Evolutionary conservation across 768 basidiomycete genomes (phyloP).

Genomic region (Fomitopsis serialis): DNA sequence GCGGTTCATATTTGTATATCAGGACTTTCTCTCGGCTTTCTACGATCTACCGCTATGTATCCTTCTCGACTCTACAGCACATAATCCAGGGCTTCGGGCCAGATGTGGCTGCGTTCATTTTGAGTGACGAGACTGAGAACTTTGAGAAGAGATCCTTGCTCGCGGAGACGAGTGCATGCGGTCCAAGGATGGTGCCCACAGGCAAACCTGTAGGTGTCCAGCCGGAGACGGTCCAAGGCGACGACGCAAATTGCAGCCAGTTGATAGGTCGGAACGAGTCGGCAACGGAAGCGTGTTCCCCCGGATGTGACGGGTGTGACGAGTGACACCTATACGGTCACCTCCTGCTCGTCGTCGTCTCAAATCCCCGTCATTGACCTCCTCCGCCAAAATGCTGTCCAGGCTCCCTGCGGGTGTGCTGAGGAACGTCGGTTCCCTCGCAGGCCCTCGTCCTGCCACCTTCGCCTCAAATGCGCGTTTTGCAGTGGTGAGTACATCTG

Average conservation of each 20-base stretch:
- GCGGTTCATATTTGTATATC: slow-evolving; percentile 6
- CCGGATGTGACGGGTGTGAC: slow-evolving; percentile 15
- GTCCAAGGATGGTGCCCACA: too few species aligned
- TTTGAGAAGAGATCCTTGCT: too few species aligned
- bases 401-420: slow-evolving; percentile 75
- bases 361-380: slow-evolving; percentile 35
- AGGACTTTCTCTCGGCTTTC: slow-evolving; percentile 4
- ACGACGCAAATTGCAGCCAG: background rate
- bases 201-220: too few species aligned
- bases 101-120: background rate
- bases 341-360: slow-evolving; percentile 29
- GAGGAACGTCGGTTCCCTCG: slow-evolving; percentile 47
- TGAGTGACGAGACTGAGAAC: too few species aligned
- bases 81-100: background rate
- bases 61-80: background rate
- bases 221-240: too few species aligned
- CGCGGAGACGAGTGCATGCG: too few species aligned
- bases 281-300: slow-evolving; percentile 17
- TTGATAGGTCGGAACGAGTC: slow-evolving; percentile 3
- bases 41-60: slow-evolving; percentile 2
- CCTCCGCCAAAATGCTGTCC: slow-evolving; percentile 66
- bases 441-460: slow-evolving; percentile 39
- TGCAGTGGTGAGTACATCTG: slow-evolving; percentile 38
- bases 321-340: slow-evolving; percentile 30
- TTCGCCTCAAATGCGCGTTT: slow-evolving; percentile 39